Evolutionary conservation across 2,329 filamentous ascomycete species (phyloP).

Genomic region (Ophiosphaerella korrae): DNA sequence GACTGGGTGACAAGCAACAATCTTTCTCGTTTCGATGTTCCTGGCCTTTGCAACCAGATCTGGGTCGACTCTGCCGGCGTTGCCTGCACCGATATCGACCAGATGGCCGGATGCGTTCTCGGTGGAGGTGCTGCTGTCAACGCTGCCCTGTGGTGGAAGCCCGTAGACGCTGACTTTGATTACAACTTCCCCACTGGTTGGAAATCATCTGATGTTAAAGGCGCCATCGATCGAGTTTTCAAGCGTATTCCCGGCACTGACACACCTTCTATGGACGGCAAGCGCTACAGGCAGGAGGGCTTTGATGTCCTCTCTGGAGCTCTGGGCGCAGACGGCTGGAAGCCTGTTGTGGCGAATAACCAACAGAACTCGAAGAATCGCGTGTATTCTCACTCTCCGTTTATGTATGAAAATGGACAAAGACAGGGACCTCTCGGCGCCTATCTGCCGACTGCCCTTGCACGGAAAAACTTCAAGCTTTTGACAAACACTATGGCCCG

Average conservation of each 20-base stretch:
- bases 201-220: slow-evolving; percentile 67
- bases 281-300: slow-evolving; percentile 69
- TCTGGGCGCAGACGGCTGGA: slow-evolving; percentile 66
- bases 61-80: slow-evolving; percentile 68
- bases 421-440: slow-evolving; percentile 73
- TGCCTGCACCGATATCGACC: slow-evolving; percentile 71
- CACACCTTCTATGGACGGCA: slow-evolving; percentile 67
- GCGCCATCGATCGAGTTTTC: slow-evolving; percentile 67
- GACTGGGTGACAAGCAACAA: slow-evolving; percentile 66
- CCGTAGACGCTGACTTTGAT: slow-evolving; percentile 70
- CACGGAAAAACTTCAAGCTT: slow-evolving; percentile 68
- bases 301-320: slow-evolving; percentile 67
- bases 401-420: slow-evolving; percentile 70
- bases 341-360: slow-evolving; percentile 63
- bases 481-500: slow-evolving; percentile 70
- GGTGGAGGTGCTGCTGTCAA: slow-evolving; percentile 72
- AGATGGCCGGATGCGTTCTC: slow-evolving; percentile 74
- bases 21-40: slow-evolving; percentile 73
- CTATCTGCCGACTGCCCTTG: slow-evolving; percentile 67
- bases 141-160: slow-evolving; percentile 71
- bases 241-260: slow-evolving; percentile 72
- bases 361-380: slow-evolving; percentile 68
- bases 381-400: slow-evolving; percentile 67
- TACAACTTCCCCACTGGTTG: slow-evolving; percentile 74
- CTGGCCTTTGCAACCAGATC: slow-evolving; percentile 73